Evolutionary conservation across 768 basidiomycete species (phyloP).

Genomic region (Lentinus tigrinus): DNA sequence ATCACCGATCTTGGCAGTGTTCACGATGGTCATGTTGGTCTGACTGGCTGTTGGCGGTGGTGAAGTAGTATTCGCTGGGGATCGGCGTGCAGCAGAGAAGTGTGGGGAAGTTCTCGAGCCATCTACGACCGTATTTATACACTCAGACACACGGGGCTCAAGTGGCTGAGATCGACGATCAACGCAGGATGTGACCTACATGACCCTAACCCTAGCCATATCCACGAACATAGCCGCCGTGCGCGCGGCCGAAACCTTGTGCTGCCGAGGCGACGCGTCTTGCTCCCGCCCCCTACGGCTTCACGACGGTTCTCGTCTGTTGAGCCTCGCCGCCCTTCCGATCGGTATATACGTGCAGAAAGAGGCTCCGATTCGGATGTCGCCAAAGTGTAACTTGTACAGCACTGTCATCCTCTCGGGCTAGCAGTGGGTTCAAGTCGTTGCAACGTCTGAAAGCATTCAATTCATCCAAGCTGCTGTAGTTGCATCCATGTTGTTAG

Average conservation of each 20-base stretch:
- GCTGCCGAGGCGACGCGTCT: background rate
- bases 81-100: too few relatives aligned
- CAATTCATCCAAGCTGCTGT: too few relatives aligned
- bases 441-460: too few relatives aligned
- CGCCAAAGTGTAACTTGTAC: too few relatives aligned
- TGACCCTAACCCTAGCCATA: background rate
- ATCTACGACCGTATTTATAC: background rate
- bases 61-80: background rate
- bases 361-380: too few relatives aligned
- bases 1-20: slow-evolving; percentile 35
- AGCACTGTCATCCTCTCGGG: background rate
- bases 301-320: too few relatives aligned
- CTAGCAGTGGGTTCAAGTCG: too few relatives aligned
- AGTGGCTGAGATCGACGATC: background rate
- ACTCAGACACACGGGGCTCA: background rate
- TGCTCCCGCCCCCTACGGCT: background rate
- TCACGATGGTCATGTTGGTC: slow-evolving; percentile 27
- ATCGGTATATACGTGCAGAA: too few relatives aligned
- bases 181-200: background rate
- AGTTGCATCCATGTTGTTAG: too few relatives aligned
- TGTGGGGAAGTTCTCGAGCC: background rate
- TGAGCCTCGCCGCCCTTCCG: too few relatives aligned
- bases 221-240: background rate
- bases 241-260: too few relatives aligned
- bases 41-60: background rate